phyloP scores from a whole-genome alignment of 208 protist genomes.

The Trypanosoma caninum region DNA sequence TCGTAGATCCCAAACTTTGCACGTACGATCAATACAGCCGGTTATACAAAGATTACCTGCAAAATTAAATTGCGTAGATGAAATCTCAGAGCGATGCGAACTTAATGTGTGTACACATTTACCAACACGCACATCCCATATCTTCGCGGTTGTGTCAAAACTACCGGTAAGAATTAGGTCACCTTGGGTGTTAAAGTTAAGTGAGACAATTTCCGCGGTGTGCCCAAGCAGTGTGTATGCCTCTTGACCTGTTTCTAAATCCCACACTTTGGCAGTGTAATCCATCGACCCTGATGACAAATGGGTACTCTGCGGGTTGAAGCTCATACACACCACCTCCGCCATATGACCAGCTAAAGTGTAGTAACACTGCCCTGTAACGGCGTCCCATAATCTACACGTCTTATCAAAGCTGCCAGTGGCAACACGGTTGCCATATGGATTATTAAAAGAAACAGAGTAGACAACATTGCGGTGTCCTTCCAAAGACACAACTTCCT shows the following conservation, averaged over 20 bases:
- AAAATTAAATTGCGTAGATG: conserved; percentile 93
- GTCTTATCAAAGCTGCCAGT: conserved; percentile 97
- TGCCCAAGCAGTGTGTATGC: conserved; percentile 90
- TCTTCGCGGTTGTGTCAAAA: conserved; percentile 92
- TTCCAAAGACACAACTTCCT: conserved; percentile 91
- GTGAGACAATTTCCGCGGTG: conserved; percentile 92
- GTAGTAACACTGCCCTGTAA: conserved; percentile 86
- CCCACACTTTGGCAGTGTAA: conserved; percentile 93
- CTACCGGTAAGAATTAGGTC: conserved; percentile 92
- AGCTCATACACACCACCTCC: conserved; percentile 95
- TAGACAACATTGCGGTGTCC: conserved; percentile 97
- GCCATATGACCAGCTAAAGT: conserved; percentile 92
- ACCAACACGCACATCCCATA: conserved; percentile 93
- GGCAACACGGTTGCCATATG: conserved; percentile 92
- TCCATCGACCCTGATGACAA: conserved; percentile 96
- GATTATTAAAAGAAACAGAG: conserved; percentile 95
- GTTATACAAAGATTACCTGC: conserved; percentile 87
- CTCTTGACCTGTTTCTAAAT: conserved; percentile 90
- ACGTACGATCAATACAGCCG: conserved; percentile 94
- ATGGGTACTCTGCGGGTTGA: conserved; percentile 90
- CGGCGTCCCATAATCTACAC: conserved; percentile 92
- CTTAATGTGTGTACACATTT: conserved; percentile 83
- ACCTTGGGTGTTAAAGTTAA: conserved; percentile 91
- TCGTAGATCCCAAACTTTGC: conserved; percentile 94
- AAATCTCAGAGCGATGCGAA: conserved; percentile 94